Percentiles rank a stretch among this genome's conserved stretches.
Conservation (phyloP, 805 yeast species). For the Saturnispora ahearnii region DNA sequence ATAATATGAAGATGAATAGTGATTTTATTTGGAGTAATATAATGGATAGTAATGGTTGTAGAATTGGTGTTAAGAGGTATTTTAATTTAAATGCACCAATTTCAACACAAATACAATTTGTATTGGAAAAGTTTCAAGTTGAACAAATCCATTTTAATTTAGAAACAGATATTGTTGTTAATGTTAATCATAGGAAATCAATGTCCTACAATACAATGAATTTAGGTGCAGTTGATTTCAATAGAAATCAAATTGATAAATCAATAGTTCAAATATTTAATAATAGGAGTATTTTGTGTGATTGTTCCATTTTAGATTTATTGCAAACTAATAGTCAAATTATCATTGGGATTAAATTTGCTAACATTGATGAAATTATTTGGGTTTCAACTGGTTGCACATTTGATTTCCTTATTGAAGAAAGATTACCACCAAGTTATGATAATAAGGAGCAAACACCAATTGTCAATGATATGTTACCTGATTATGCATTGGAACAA, state of each 20-base stretch:
- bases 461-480: background rate
- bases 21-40: conserved; percentile 3
- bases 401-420: conserved; percentile 5
- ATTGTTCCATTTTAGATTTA: conserved; percentile 1
- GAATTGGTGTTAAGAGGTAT: background rate
- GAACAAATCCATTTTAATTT: background rate
- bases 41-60: background rate
- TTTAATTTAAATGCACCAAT: conserved; percentile 2
- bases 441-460: background rate
- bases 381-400: conserved; percentile 5
- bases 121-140: conserved; percentile 2
- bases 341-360: conserved; percentile 1
- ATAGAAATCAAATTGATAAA: background rate
- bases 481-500: background rate
- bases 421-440: conserved; percentile 4
- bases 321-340: conserved; percentile 1
- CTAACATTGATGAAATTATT: background rate
- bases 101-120: conserved; percentile 1
- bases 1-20: background rate
- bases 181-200: background rate
- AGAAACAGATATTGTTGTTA: background rate
- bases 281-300: conserved; percentile 2
- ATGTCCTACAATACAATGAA: background rate
- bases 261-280: background rate
- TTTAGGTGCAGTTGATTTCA: background rate